phyloP scores from a whole-genome alignment of 352 stramenopile species.

The Phytophthora ohioensis region DNA sequence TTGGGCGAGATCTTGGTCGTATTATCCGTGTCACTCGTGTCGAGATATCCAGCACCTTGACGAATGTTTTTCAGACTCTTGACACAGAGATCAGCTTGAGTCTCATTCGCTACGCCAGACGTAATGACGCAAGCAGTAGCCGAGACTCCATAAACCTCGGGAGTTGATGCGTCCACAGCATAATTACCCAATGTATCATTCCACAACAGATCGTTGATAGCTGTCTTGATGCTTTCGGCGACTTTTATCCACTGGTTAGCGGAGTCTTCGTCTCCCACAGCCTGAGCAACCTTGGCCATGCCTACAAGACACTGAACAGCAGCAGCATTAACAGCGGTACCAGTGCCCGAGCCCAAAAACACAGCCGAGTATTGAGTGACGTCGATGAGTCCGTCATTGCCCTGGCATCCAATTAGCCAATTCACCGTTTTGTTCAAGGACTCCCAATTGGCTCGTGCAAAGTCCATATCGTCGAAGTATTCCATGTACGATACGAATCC shows the following conservation, averaged over 20 bases:
- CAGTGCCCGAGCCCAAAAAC: conserved; percentile 29
- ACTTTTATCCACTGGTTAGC: conserved; percentile 27
- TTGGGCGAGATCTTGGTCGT: conserved; percentile 39
- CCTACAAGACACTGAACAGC: conserved; percentile 37
- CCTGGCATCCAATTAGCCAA: conserved; percentile 33
- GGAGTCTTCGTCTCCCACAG: conserved; percentile 28
- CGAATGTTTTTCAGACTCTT: conserved; percentile 31
- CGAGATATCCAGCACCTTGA: conserved; percentile 39
- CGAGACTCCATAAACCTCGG: conserved; percentile 32
- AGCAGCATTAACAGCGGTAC: conserved; percentile 34
- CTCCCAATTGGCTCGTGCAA: conserved; percentile 35
- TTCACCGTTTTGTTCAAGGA: conserved; percentile 25
- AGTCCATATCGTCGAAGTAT: conserved; percentile 37
- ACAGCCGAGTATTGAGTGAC: conserved; percentile 24
- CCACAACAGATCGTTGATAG: conserved; percentile 42
- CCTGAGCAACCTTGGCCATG: conserved; percentile 31
- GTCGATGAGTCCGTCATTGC: conserved; percentile 35
- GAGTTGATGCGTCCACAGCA: conserved; percentile 22
- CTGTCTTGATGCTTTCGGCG: conserved; percentile 28
- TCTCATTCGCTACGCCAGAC: conserved; percentile 39
- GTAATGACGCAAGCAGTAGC: conserved; percentile 37
- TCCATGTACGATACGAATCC: conserved; percentile 47
- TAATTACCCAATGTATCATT: conserved; percentile 37
- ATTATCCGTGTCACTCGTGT: conserved; percentile 30
- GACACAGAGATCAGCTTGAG: conserved; percentile 28